phyloP scores from a whole-genome alignment of 2,329 filamentous ascomycete genomes.

The Botrytis sinoallii region DNA sequence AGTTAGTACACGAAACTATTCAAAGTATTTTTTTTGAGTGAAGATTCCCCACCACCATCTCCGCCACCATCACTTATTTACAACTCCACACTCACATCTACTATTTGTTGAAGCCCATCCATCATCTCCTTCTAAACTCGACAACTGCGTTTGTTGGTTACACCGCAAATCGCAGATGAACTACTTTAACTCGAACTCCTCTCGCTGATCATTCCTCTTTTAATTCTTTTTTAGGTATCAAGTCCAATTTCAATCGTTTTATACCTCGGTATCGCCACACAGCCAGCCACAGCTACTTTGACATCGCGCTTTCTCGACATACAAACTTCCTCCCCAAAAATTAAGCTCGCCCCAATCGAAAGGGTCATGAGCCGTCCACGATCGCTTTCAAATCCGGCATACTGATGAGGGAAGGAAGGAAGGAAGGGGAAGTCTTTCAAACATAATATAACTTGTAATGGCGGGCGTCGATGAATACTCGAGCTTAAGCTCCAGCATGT shows the following conservation, averaged over 20 bases:
- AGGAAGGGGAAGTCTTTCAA: constrained; percentile 21
- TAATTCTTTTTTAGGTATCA: constrained; percentile 9
- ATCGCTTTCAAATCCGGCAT: constrained; percentile 27
- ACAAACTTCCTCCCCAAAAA: not conserved
- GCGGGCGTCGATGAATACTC: constrained; percentile 30
- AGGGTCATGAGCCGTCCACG: constrained; percentile 26
- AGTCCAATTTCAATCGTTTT: constrained; percentile 8
- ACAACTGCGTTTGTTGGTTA: constrained; percentile 8
- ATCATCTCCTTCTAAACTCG: not conserved
- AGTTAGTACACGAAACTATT: constrained; percentile 4
- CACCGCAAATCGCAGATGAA: constrained; percentile 16
- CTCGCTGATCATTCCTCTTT: constrained; percentile 16
- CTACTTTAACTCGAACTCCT: constrained; percentile 1
- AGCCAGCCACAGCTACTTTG: constrained; percentile 4
- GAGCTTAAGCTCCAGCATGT: constrained; percentile 25
- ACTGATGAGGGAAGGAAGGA: constrained; percentile 35
- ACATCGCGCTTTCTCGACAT: not conserved
- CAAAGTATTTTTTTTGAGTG: constrained; percentile 4
- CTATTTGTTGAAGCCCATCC: constrained; percentile 10
- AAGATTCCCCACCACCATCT: constrained; percentile 19
- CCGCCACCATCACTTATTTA: constrained; percentile 17
- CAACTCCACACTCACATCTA: constrained; percentile 3
- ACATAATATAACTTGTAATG: constrained; percentile 34
- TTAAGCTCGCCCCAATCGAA: constrained; percentile 12
- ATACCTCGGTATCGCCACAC: constrained; percentile 15